Percentiles rank a stretch among this genome's conserved stretches.
Evolutionary conservation across 345 rosid genomes (phyloP).

Genomic region (Mangifera indica): DNA sequence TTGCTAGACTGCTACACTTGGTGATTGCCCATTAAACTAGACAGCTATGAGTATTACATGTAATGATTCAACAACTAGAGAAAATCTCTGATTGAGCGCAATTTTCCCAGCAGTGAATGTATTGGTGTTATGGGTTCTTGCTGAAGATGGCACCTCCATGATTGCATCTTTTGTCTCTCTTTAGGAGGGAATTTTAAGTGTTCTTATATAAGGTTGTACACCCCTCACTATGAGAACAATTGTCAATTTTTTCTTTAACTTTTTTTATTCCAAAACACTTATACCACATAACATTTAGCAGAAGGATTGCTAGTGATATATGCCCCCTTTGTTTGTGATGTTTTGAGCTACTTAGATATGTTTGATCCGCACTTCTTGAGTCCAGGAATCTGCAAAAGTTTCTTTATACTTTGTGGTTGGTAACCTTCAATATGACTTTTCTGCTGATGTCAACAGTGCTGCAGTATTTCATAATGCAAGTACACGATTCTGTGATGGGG

Average conservation of each 20-base stretch:
- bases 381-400: neutral
- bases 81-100: too few species aligned
- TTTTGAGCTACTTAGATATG: neutral
- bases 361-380: neutral
- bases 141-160: neutral
- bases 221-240: too few species aligned
- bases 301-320: neutral
- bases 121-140: neutral
- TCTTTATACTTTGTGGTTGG: neutral
- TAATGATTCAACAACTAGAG: neutral
- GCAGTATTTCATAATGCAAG: conserved; percentile 98
- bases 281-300: neutral
- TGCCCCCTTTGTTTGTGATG: neutral
- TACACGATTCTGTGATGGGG: conserved; percentile 94
- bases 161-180: neutral
- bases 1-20: too few species aligned
- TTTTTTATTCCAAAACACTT: neutral
- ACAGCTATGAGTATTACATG: too few species aligned
- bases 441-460: conserved; percentile 52
- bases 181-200: neutral
- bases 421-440: neutral
- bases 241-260: too few species aligned
- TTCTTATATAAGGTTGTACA: neutral
- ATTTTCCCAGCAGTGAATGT: neutral
- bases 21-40: too few species aligned